phyloP scores from a whole-genome alignment of 768 basidiomycete species.

The Glaciozyma antarctica region DNA sequence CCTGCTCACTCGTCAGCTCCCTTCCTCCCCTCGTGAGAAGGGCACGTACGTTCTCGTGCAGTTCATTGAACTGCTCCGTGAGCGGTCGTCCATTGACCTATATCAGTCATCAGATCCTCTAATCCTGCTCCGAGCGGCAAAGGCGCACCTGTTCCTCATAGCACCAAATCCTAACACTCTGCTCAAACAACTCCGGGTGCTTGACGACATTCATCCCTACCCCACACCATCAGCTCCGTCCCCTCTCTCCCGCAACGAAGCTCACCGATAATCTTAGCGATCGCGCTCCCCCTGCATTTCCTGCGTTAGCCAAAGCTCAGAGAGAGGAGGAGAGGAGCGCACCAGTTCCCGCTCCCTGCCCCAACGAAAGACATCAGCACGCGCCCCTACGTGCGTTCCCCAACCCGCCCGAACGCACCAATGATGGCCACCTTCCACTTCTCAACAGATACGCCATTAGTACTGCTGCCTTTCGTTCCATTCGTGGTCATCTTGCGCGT shows the following conservation, averaged over 20 bases:
- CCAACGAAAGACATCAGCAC: background rate
- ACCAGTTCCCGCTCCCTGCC: constrained; percentile 1
- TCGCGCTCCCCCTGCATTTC: constrained; percentile 42
- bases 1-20: constrained; percentile 34
- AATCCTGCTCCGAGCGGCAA: constrained; percentile 36
- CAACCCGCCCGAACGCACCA: constrained; percentile 14
- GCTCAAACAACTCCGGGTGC: constrained; percentile 41
- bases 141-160: constrained; percentile 43
- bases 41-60: constrained; percentile 42
- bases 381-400: background rate
- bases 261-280: constrained; percentile 40
- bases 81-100: constrained; percentile 35
- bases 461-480: background rate
- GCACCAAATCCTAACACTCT: constrained; percentile 44
- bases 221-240: constrained; percentile 2
- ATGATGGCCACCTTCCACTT: constrained; percentile 34
- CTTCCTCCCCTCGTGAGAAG: background rate
- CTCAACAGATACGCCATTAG: too few relatives aligned
- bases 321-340: background rate
- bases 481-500: background rate
- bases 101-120: too few relatives aligned
- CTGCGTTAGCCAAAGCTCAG: background rate
- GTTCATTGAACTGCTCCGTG: constrained; percentile 44
- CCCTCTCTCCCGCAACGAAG: background rate
- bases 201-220: constrained; percentile 39